Evolutionary conservation across 805 yeast species (phyloP).

Genomic region (Teunomyces barrocoloradensis): DNA sequence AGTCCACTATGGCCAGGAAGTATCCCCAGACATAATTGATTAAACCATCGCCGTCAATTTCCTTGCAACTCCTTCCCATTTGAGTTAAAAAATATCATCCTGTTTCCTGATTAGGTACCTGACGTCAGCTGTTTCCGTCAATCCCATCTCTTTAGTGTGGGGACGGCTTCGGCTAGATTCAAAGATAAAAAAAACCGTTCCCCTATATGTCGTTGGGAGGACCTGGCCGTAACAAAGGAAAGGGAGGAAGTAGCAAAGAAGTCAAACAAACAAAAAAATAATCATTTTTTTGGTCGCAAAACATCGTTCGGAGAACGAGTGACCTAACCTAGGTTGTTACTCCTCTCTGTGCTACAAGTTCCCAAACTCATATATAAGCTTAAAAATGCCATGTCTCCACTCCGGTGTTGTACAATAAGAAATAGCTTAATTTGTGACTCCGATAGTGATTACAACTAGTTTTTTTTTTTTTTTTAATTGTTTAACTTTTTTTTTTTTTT

Average conservation of each 20-base stretch:
- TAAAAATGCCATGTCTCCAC: neutral
- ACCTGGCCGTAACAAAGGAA: neutral
- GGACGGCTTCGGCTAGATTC: neutral
- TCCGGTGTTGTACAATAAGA: neutral
- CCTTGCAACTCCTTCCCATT: neutral
- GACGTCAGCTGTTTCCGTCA: conserved; percentile 1
- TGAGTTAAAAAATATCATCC: neutral
- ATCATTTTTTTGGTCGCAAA: too few relatives aligned
- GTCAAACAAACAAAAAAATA: too few relatives aligned
- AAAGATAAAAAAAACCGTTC: neutral
- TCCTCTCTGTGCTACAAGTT: neutral
- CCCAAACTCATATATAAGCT: neutral
- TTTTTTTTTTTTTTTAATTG: neutral
- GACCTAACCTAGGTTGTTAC: neutral
- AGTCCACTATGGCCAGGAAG: neutral
- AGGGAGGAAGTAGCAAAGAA: neutral
- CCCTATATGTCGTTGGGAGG: neutral
- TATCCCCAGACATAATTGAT: neutral
- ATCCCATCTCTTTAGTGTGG: neutral
- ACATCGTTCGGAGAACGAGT: too few relatives aligned
- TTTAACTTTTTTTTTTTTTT: neutral
- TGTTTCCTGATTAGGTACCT: conserved; percentile 1
- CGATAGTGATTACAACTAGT: neutral
- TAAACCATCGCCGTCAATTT: neutral
- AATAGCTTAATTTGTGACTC: neutral